Base-by-base conservation (phyloP, 1,284 basidiomycete species). In the Trichosporon coremiiforme region DNA sequence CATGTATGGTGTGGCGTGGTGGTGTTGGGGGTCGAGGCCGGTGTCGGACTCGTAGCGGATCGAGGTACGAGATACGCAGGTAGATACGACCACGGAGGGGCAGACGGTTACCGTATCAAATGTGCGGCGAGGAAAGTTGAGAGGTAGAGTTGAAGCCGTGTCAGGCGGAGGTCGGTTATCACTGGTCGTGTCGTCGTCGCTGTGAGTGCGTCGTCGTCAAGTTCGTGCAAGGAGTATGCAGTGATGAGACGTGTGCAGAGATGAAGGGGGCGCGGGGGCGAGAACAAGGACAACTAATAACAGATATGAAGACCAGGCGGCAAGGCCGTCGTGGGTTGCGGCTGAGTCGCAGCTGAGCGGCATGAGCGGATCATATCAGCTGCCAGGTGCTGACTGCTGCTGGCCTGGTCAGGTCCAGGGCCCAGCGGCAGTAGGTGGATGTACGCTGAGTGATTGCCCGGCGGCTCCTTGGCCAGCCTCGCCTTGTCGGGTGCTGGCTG, bases 321-420 rank as follows among this genome's bases (percentile, higher is more conserved):
- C 45, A 20, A 47, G 45, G 45, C 45, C n/a, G 45, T 20, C 13
- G 45, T 47, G 45, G 45, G 20, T 47, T 47, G 45, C 50, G 50
- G 50, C 50, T 53, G 50, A 53, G 50, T 53, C 50, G 50, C 50
- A 53, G 20, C 9, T 53, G 50, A 53, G 50, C 50, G 50, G 50
- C 50, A 53, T 25, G 20, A 25, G 22, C 20, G 50, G 20, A 53
- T 53, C 50, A 53, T 53, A 53, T 53, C 50, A 53, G 50, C 50
- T 53, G 50, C 20, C 50, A 53, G 22, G 20, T 20, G 50, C 50
- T 22, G 20, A n/a, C 17, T 25, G 50, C 50, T 53, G 50, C 45
- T 38, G 41, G 41, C 50, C 50, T 25, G 50, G 50, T 53, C 22
- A 53, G 50, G 22, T 53, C 22, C 50, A 53, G 50, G 50, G 50